These are phyloP conservation scores for Aspergillus quadricinctus DNA, from an alignment of 2,329 filamentous ascomycete genomes.

Conservation along the genomic window DNA sequence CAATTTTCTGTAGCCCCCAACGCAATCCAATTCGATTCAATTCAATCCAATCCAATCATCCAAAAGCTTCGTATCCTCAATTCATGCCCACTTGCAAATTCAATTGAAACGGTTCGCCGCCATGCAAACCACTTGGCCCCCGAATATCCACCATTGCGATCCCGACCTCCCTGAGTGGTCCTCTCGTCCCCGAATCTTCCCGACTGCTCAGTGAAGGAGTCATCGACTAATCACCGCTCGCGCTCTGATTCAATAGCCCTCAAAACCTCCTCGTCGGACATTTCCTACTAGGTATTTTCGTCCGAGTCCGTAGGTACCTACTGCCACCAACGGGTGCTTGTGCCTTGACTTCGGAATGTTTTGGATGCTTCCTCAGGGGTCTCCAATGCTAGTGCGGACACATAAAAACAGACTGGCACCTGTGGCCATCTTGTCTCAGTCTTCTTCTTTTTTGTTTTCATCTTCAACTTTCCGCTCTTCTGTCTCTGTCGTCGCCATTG, in stretches of 20 bases:
- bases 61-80: conserved; percentile 19
- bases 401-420: conserved; percentile 30
- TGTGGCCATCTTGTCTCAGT: conserved; percentile 10
- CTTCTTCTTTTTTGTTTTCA: conserved; percentile 6
- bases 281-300: conserved; percentile 1
- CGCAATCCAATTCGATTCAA: conserved; percentile 5
- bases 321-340: neutral
- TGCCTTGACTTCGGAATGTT: conserved; percentile 54
- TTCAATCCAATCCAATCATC: conserved; percentile 11
- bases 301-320: neutral
- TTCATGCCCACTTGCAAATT: conserved; percentile 9
- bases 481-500: conserved; percentile 13
- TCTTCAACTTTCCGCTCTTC: conserved; percentile 6
- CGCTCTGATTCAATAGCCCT: conserved; percentile 17
- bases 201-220: conserved; percentile 14
- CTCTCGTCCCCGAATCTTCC: conserved; percentile 20
- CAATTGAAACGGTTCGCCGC: conserved; percentile 18
- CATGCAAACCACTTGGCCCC: conserved; percentile 15
- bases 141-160: conserved; percentile 19
- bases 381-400: conserved; percentile 27
- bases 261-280: conserved; percentile 17
- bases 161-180: conserved; percentile 18
- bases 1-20: conserved; percentile 2
- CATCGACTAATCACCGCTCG: conserved; percentile 13
- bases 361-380: conserved; percentile 30